These are phyloP conservation scores for Datisca glomerata DNA, from an alignment of 306 rosid species.

Conservation along the genomic window DNA sequence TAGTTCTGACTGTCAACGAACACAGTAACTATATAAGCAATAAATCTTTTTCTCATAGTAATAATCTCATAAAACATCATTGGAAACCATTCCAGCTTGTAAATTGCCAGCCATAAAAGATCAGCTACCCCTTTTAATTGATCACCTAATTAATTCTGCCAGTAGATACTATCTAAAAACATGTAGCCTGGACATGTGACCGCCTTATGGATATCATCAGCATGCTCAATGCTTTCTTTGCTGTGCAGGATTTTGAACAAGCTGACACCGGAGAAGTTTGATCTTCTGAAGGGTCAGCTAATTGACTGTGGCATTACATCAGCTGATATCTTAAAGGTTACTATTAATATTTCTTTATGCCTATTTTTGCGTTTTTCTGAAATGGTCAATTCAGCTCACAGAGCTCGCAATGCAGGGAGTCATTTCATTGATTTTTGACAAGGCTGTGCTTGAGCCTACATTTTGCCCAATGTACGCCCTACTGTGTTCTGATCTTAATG, in stretches of 20 bases:
- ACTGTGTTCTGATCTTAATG: slow-evolving; percentile 75
- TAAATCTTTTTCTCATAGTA: too few species aligned
- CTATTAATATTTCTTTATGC: slow-evolving; percentile 7
- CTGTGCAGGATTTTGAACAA: slow-evolving; percentile 82
- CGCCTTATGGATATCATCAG: too few species aligned
- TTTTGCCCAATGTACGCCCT: slow-evolving; percentile 98
- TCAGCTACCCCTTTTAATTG: too few species aligned
- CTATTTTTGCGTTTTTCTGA: too few species aligned
- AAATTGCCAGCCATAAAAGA: too few species aligned
- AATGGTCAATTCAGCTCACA: slow-evolving; percentile 10
- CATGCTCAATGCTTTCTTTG: background rate
- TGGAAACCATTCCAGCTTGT: too few species aligned
- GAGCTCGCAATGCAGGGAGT: slow-evolving; percentile 57
- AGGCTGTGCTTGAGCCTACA: slow-evolving; percentile 97
- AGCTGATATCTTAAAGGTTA: slow-evolving; percentile 86
- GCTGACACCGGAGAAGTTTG: slow-evolving; percentile 98
- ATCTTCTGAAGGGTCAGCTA: slow-evolving; percentile 91
- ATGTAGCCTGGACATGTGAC: too few species aligned
- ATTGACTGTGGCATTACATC: slow-evolving; percentile 87
- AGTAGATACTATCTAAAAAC: too few species aligned
- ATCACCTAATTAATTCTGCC: too few species aligned
- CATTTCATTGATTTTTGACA: slow-evolving; percentile 78
- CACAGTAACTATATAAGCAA: too few species aligned
- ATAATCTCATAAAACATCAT: too few species aligned
- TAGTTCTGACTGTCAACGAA: too few species aligned